These are phyloP conservation scores for Mallotus repandus DNA, from an alignment of 441 rosid genomes.

Conservation along the genomic window DNA sequence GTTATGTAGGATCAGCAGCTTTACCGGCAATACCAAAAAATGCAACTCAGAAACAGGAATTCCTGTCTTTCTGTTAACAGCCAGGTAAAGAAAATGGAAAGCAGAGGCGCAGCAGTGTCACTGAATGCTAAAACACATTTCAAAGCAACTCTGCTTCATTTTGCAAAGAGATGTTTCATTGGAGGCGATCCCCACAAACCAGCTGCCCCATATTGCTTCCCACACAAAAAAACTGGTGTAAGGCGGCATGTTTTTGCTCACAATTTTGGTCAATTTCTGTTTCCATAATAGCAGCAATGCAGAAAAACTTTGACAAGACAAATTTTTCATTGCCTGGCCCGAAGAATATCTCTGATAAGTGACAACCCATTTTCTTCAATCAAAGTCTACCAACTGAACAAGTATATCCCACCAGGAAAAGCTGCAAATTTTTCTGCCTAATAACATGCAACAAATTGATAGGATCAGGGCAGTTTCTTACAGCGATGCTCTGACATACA, in stretches of 20 bases:
- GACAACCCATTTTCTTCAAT: neutral
- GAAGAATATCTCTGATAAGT: neutral
- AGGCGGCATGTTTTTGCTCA: neutral
- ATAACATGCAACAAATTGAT: neutral
- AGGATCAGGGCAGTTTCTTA: neutral
- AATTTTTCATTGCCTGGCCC: constrained; percentile 11
- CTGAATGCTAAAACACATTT: neutral
- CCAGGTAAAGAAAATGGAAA: constrained; percentile 6
- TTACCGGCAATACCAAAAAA: neutral
- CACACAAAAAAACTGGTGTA: neutral
- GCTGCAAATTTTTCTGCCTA: neutral
- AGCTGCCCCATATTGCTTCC: neutral
- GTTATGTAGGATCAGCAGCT: neutral
- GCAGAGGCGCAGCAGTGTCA: neutral
- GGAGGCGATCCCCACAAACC: neutral
- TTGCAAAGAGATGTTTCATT: neutral
- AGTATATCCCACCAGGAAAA: constrained; percentile 6
- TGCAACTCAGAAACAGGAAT: neutral
- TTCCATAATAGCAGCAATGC: neutral
- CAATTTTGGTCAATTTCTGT: neutral
- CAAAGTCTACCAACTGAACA: constrained; percentile 1
- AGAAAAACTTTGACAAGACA: neutral
- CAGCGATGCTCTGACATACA: neutral
- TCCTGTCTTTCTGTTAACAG: neutral
- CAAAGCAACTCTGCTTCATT: constrained; percentile 7